Percentiles rank a stretch among this genome's conserved stretches.
phyloP scores from a whole-genome alignment of 176 grass and related monocot species.

The Coix lacrymajobi region DNA sequence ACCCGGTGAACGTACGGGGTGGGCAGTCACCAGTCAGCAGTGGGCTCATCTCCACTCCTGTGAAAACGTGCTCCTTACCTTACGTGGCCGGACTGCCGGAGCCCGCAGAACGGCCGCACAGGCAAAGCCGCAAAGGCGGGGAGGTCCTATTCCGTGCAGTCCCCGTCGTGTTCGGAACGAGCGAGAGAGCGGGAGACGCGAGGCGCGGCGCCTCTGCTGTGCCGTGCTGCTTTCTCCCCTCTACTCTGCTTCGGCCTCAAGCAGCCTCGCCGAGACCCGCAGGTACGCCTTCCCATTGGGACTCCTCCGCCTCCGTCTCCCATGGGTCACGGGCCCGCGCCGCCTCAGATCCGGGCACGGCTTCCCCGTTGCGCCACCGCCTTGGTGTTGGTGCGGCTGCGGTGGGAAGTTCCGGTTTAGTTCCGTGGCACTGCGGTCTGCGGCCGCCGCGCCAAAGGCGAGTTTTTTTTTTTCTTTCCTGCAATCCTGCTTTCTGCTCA shows the following conservation, averaged over 20 bases:
- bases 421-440: neutral
- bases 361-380: neutral
- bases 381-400: neutral
- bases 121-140: neutral
- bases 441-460: neutral
- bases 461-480: neutral
- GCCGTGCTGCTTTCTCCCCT: neutral
- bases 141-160: conserved; percentile 18
- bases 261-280: neutral
- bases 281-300: conserved; percentile 9
- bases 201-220: neutral
- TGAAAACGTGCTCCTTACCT: neutral
- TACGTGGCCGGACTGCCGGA: neutral
- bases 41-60: neutral
- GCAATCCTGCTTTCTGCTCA: too few species aligned
- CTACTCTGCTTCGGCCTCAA: neutral
- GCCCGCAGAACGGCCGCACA: neutral
- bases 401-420: neutral
- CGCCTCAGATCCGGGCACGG: conserved; percentile 28
- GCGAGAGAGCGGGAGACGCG: neutral
- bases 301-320: neutral
- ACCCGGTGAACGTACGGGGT: too few species aligned
- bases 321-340: neutral
- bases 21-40: neutral
- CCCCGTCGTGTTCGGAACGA: neutral